phyloP scores from a whole-genome alignment of 2,329 filamentous ascomycete species.

The Alternaria atra region DNA sequence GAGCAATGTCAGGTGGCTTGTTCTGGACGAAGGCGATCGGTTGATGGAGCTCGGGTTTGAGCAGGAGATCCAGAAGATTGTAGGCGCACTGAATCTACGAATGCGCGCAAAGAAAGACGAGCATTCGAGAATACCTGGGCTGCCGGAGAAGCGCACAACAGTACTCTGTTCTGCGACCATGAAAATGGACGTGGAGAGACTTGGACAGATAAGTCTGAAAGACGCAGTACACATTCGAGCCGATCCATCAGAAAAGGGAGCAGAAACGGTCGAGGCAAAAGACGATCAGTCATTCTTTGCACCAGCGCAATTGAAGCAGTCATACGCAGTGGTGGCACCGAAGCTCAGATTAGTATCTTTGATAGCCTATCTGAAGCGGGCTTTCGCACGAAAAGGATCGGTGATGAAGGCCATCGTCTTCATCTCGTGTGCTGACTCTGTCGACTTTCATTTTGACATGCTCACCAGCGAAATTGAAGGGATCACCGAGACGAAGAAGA shows the following conservation, averaged over 20 bases:
- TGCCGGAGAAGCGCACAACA: constrained; percentile 81
- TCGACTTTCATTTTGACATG: constrained; percentile 94
- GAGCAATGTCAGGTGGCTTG: constrained; percentile 88
- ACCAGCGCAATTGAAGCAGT: constrained; percentile 92
- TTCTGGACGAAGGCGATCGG: constrained; percentile 96
- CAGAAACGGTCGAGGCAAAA: constrained; percentile 55
- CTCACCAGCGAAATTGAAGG: constrained; percentile 62
- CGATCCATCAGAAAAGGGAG: constrained; percentile 63
- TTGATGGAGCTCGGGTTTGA: constrained; percentile 98
- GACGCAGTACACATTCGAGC: constrained; percentile 88
- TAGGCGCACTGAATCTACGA: constrained; percentile 77
- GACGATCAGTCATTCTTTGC: constrained; percentile 73
- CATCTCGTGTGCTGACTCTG: constrained; percentile 94
- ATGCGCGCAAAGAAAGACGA: constrained; percentile 67
- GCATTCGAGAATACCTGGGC: constrained; percentile 67
- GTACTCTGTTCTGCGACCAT: constrained; percentile 95
- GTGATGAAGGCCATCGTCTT: constrained; percentile 98
- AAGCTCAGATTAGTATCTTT: constrained; percentile 92
- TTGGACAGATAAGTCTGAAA: constrained; percentile 94
- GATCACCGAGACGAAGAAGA: constrained; percentile 33
- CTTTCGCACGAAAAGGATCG: constrained; percentile 86
- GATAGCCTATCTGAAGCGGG: constrained; percentile 81
- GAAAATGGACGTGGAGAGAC: constrained; percentile 94
- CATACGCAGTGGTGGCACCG: constrained; percentile 84
- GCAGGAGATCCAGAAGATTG: constrained; percentile 88